These are phyloP conservation scores for Calcarisporium arbuscula DNA, from an alignment of 2,329 filamentous ascomycete genomes.

Conservation along the genomic window DNA sequence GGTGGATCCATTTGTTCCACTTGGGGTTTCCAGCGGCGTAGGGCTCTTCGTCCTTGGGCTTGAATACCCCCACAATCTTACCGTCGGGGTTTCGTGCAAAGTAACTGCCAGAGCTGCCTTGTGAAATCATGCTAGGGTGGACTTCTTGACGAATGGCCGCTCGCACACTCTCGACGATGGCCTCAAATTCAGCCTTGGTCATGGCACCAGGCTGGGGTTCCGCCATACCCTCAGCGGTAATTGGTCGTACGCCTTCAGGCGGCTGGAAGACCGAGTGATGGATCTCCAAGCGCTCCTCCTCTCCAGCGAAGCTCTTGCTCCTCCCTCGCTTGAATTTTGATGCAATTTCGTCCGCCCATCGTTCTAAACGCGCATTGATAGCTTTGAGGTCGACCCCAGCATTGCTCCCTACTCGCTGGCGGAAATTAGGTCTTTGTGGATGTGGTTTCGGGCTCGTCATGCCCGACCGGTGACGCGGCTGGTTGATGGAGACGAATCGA, in stretches of 20 bases:
- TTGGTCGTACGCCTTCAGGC: conserved; percentile 78
- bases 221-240: conserved; percentile 68
- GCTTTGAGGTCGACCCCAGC: conserved; percentile 96
- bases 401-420: conserved; percentile 55
- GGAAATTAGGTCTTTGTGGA: conserved; percentile 33
- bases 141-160: conserved; percentile 83
- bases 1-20: conserved; percentile 99
- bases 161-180: conserved; percentile 83
- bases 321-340: conserved; percentile 88
- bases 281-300: conserved; percentile 87
- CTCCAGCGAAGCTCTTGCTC: conserved; percentile 62
- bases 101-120: conserved; percentile 96
- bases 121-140: conserved; percentile 92
- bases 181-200: conserved; percentile 77
- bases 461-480: conserved; percentile 54
- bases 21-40: conserved; percentile 97
- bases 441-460: conserved; percentile 49
- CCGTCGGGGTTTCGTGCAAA: conserved; percentile 89
- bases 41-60: conserved; percentile 97
- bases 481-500: conserved; percentile 58
- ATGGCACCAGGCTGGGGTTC: conserved; percentile 58
- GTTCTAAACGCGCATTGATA: conserved; percentile 90
- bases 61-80: conserved; percentile 96
- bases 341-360: conserved; percentile 97
- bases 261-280: conserved; percentile 96